phyloP scores from a whole-genome alignment of 768 basidiomycete species.

The Sistotremastrum niveocremeum region DNA sequence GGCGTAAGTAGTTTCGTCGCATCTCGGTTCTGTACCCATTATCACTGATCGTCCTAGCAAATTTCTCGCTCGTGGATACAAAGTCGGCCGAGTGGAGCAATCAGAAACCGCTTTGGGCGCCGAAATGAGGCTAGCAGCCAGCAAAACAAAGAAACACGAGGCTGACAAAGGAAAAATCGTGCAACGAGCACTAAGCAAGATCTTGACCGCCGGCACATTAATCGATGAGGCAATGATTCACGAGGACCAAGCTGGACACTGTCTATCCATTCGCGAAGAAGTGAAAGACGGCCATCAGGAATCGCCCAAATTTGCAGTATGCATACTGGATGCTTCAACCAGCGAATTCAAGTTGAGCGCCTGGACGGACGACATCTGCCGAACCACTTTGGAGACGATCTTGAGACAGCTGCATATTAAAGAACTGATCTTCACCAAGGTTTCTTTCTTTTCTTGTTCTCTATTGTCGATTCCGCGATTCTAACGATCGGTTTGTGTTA shows the following conservation, averaged over 20 bases:
- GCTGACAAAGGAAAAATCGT: conserved; percentile 73
- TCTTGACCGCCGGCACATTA: conserved; percentile 92
- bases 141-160: conserved; percentile 38
- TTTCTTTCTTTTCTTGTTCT: conserved; percentile 15
- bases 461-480: background rate
- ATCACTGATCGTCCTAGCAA: conserved; percentile 32
- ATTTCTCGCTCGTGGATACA: conserved; percentile 75
- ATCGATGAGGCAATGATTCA: conserved; percentile 80
- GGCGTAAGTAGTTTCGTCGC: conserved; percentile 36
- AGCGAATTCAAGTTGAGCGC: conserved; percentile 85
- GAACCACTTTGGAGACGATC: conserved; percentile 87
- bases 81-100: conserved; percentile 95
- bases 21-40: background rate
- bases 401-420: conserved; percentile 85
- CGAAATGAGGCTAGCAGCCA: conserved; percentile 83
- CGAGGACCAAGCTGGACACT: conserved; percentile 92
- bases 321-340: conserved; percentile 87
- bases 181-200: conserved; percentile 81
- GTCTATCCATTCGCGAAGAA: conserved; percentile 63
- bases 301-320: conserved; percentile 58
- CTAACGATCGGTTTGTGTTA: conserved; percentile 16
- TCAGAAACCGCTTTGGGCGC: conserved; percentile 93
- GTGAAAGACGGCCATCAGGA: conserved; percentile 25
- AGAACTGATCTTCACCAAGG: conserved; percentile 86
- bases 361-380: conserved; percentile 86